phyloP scores from a whole-genome alignment of 495 filamentous ascomycete genomes.

The Neurospora sp. region DNA sequence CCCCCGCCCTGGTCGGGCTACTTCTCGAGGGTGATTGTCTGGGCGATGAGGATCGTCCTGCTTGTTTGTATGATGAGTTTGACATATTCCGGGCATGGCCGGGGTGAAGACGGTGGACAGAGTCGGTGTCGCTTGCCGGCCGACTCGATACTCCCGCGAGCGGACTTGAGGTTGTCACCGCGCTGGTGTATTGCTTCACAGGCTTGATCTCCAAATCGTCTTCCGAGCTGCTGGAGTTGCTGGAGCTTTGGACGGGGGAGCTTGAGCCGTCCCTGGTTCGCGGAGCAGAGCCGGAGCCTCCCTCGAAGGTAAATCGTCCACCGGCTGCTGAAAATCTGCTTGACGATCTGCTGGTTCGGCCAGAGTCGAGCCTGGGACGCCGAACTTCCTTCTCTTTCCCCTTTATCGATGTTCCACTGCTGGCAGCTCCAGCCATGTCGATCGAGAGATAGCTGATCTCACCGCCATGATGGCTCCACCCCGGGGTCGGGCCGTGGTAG shows the following conservation, averaged over 20 bases:
- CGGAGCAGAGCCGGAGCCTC: not conserved
- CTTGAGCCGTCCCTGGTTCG: constrained; percentile 2
- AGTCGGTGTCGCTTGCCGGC: constrained; percentile 11
- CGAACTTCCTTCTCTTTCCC: constrained; percentile 27
- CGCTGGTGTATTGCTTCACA: constrained; percentile 1
- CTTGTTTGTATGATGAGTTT: constrained; percentile 10
- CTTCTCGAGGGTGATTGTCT: constrained; percentile 2
- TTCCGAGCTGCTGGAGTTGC: constrained; percentile 24
- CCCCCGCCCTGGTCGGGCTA: not conserved
- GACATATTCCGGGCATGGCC: constrained; percentile 20
- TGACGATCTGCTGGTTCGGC: constrained; percentile 18
- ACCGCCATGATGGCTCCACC: constrained; percentile 14
- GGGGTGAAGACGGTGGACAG: constrained; percentile 20
- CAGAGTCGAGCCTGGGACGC: constrained; percentile 15
- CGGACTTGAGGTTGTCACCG: not conserved
- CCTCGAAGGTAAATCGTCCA: constrained; percentile 4
- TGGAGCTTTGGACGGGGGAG: constrained; percentile 19
- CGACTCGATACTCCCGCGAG: not conserved
- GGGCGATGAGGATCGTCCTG: not conserved
- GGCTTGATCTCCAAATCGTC: constrained; percentile 29
- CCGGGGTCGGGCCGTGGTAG: constrained; percentile 26
- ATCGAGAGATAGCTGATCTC: constrained; percentile 15
- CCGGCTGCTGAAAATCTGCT: constrained; percentile 13
- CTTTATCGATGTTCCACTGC: not conserved
- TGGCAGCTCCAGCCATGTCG: constrained; percentile 1